Percentiles rank a stretch among this genome's conserved stretches.
Evolutionary conservation across 1,284 basidiomycete genomes (phyloP).

Genomic region (Ganoderma lucidum): DNA sequence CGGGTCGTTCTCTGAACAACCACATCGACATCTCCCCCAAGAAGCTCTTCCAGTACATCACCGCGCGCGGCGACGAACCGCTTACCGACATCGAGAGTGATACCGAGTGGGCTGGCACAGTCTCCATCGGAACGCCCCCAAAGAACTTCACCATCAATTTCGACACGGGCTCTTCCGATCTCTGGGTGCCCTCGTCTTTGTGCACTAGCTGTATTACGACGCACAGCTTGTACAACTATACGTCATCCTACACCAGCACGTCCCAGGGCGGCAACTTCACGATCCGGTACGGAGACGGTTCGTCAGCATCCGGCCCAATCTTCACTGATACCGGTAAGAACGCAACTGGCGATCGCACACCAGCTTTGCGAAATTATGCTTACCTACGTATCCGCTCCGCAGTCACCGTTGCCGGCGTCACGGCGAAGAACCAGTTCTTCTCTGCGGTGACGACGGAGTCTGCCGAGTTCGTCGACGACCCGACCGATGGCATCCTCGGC

Average conservation of each 20-base stretch:
- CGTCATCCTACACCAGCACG: constrained; percentile 40
- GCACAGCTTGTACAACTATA: constrained; percentile 43
- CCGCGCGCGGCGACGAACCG: constrained; percentile 19
- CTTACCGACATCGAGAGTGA: constrained; percentile 26
- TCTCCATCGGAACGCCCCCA: constrained; percentile 33
- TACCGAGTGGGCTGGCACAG: constrained; percentile 32
- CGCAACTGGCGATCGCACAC: neutral
- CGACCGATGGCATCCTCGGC: constrained; percentile 39
- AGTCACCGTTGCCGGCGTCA: constrained; percentile 38
- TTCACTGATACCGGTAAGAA: constrained; percentile 45
- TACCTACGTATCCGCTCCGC: neutral
- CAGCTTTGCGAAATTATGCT: neutral
- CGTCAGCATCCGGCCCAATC: constrained; percentile 46
- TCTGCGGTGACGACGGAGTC: constrained; percentile 35
- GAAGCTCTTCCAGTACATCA: constrained; percentile 2
- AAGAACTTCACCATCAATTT: constrained; percentile 33
- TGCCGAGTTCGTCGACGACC: constrained; percentile 26
- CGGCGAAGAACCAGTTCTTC: constrained; percentile 33
- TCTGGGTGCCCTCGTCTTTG: constrained; percentile 47
- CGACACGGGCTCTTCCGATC: constrained; percentile 47
- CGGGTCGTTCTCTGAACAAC: constrained; percentile 8
- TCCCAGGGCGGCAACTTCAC: constrained; percentile 40
- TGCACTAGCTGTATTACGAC: constrained; percentile 45
- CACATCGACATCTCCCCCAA: constrained; percentile 13
- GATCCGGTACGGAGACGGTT: constrained; percentile 53